Percentiles rank a stretch among this genome's conserved stretches.
phyloP scores from a whole-genome alignment of 2,329 filamentous ascomycete genomes.

The Gnomoniopsis smithogilvyi region DNA sequence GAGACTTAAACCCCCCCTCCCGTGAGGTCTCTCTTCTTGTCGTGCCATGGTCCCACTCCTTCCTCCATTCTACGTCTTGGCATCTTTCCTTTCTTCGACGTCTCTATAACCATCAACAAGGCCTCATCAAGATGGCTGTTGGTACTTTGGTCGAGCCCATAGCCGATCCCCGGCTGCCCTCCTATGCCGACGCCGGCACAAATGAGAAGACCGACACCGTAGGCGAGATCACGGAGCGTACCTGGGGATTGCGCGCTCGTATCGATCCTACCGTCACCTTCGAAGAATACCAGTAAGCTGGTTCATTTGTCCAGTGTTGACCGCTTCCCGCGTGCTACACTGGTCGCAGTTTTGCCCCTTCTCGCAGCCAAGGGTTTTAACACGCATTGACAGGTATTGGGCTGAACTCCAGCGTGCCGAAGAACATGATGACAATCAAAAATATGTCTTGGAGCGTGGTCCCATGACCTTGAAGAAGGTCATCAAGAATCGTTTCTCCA shows the following conservation, averaged over 20 bases:
- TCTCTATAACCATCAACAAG: background rate
- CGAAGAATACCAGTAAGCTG: constrained; percentile 11
- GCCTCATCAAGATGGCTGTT: constrained; percentile 2
- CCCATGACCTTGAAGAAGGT: constrained; percentile 4
- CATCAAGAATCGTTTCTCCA: constrained; percentile 12
- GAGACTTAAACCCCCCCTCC: background rate
- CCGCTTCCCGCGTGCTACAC: background rate
- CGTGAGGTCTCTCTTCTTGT: background rate
- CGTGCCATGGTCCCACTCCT: background rate
- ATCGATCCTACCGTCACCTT: constrained; percentile 7
- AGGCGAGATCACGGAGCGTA: background rate
- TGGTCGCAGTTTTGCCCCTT: background rate
- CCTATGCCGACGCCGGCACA: background rate
- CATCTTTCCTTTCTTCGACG: background rate
- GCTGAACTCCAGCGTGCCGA: constrained; percentile 7
- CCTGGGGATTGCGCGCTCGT: constrained; percentile 1
- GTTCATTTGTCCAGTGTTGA: background rate
- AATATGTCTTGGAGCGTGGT: constrained; percentile 5
- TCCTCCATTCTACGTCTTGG: background rate
- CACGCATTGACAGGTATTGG: background rate
- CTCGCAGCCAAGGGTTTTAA: background rate
- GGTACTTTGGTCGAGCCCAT: constrained; percentile 9
- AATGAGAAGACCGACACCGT: background rate
- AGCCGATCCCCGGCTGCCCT: constrained; percentile 6
- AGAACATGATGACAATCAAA: constrained; percentile 4